Evolutionary conservation across 371 early-diverging fungal genomes (phyloP).

Genomic region (Mortierella polycephala): DNA sequence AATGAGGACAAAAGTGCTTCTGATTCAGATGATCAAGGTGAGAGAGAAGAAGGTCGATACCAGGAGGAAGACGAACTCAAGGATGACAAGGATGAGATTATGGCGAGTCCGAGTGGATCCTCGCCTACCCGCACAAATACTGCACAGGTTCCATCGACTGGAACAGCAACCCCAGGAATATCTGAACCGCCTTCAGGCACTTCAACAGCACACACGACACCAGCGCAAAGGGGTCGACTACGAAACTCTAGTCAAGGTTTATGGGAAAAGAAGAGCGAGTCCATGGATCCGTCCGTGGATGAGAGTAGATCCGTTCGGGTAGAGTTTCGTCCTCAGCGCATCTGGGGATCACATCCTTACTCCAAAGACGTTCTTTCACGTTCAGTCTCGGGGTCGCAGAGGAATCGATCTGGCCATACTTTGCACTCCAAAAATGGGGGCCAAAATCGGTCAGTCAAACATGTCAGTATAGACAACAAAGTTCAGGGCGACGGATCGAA

Average conservation of each 20-base stretch:
- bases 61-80: conserved; percentile 9
- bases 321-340: conserved; percentile 31
- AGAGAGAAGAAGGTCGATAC: background rate
- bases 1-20: conserved; percentile 38
- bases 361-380: conserved; percentile 13
- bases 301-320: background rate
- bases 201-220: background rate
- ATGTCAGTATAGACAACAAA: too few relatives aligned
- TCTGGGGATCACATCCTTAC: conserved; percentile 38
- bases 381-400: background rate
- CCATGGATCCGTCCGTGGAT: background rate
- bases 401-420: background rate
- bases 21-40: conserved; percentile 35
- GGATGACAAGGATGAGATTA: conserved; percentile 18
- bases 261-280: conserved; percentile 3
- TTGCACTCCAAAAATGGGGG: background rate
- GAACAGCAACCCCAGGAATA: too few relatives aligned
- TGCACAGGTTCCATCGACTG: too few relatives aligned
- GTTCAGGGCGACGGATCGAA: too few relatives aligned
- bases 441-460: background rate
- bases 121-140: background rate
- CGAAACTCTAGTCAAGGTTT: background rate
- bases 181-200: conserved; percentile 1
- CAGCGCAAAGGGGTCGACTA: background rate
- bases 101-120: background rate